Base-by-base conservation (phyloP, 345 rosid genomes). In the Arabis hirsuta region DNA sequence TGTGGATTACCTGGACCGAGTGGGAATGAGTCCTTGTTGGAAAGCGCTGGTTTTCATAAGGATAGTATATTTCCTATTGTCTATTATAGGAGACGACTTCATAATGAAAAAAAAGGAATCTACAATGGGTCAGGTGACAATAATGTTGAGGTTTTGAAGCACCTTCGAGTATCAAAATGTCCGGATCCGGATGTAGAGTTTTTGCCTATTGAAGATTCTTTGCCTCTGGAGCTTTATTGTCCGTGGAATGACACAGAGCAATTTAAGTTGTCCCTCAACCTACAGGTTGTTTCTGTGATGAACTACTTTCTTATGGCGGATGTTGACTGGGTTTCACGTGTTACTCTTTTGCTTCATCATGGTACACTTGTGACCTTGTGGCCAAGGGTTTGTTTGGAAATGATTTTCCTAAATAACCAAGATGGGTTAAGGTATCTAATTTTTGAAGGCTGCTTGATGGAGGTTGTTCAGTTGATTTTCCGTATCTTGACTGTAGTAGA, bases 371-470 rank as follows among this genome's bases (percentile, higher is more conserved):
- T 72, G 68, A 53, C 59, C 60, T 65, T 77, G 69, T 85, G 93
- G 96, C 98, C 98, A 70, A 81, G 76, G 74, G 86, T 90, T 71
- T 79, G 86, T 63, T 80, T 95, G 85, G 98, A 95, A 87, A 86
- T 91, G 84, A 87, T 89, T 80, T 86, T 95, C 78, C 80, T 91
- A 6, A 88, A 90, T 73, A 90, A 81, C 78, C 63, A 81, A 41
- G 88, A 74, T 81, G 98, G 99, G 48, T 71, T 91, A 74, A 85
- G 88, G 84, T 76, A 85, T 76, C 79, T 90, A 7, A 27, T 79
- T 65, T 90, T 91, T 82, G 92, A 95, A 86, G 97, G 96, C 69
- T 85, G 85, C 73, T 81, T 95, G 85, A 80, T 82, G 76, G 79
- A 86, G 70, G 94, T 87, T 69, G 59, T 95, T 63, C 86, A 80